These are phyloP conservation scores for Acanthamoeba royreba DNA, from an alignment of 208 protist genomes.

Conservation along the genomic window DNA sequence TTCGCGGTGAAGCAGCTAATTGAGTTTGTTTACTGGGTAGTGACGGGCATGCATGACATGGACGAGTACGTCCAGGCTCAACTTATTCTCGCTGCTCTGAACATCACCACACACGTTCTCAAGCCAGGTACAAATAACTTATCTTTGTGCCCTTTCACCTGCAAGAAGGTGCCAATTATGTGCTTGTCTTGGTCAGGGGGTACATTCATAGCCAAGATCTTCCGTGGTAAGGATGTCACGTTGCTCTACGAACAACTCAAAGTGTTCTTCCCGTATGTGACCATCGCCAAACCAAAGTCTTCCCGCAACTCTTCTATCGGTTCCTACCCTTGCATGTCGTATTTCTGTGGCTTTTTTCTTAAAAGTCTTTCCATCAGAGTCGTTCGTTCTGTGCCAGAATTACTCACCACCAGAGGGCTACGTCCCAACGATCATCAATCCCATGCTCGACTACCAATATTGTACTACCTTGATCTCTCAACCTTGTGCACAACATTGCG, in stretches of 20 bases:
- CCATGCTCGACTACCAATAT: constrained; percentile 66
- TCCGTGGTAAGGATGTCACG: constrained; percentile 90
- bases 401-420: constrained; percentile 89
- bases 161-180: neutral
- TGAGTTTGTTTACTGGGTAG: neutral
- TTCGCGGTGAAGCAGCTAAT: neutral
- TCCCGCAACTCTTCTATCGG: constrained; percentile 92
- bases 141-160: constrained; percentile 28
- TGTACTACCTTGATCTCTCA: constrained; percentile 40
- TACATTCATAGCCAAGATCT: constrained; percentile 95
- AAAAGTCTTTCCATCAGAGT: constrained; percentile 74
- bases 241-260: constrained; percentile 93
- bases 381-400: constrained; percentile 93
- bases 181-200: constrained; percentile 48
- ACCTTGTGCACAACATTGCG: neutral
- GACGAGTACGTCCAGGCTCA: constrained; percentile 99
- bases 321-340: neutral
- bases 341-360: neutral
- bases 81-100: constrained; percentile 95
- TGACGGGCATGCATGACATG: constrained; percentile 98
- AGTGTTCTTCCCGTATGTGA: constrained; percentile 95
- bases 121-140: constrained; percentile 52
- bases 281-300: constrained; percentile 93
- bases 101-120: constrained; percentile 96
- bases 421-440: constrained; percentile 70